Base-by-base conservation (phyloP, 164 flowering plant species). In the Liquidambar formosana region DNA sequence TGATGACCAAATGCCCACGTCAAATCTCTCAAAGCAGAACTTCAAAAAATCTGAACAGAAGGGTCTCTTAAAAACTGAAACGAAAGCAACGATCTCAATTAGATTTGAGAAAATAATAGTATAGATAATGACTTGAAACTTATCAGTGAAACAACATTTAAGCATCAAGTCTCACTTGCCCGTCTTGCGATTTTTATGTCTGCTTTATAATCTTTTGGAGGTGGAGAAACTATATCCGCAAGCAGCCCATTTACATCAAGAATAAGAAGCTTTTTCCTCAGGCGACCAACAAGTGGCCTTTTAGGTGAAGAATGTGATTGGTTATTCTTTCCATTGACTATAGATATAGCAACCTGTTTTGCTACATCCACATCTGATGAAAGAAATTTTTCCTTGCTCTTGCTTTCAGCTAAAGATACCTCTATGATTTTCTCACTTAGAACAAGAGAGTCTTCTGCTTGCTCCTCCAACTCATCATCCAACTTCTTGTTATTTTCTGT, bases 221-320 rank as follows among this genome's bases (percentile, higher is more conserved):
- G 70, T 56, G 65, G 77, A 56, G 75, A 72, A 53, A 88, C 87
- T 54, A 92, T 80, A 78, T 91, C 91, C 6, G 82, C 97, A 65
- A 93, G 93, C 63, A 95, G 48, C 18, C 99, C 99, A 82, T 95
- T 95, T 19, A 95, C 63, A 82, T 95, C 97, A 74, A 95, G 91
- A 63, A 95, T 71, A 60, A 95, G 89, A 74, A 95, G 92, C 63
- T 88, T 95, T 75, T 74, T 86, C 71, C 73, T 82, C 25, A 54
- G 27, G 61, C 22, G 26, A 65, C 49, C 27, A 46, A 44, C 13
- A 48, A 67, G 70, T 46, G 63, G 33, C 63, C 63, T 69, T 65
- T 21, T 27, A 33, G 44, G 48, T 16, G 71, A 61, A 64, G 69
- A 22, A 62, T 46, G 46, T 5, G 51, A 46, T 11, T 16, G 26